Evolutionary conservation across 495 filamentous ascomycete species (phyloP).

Genomic region (Aspergillus ostianus): DNA sequence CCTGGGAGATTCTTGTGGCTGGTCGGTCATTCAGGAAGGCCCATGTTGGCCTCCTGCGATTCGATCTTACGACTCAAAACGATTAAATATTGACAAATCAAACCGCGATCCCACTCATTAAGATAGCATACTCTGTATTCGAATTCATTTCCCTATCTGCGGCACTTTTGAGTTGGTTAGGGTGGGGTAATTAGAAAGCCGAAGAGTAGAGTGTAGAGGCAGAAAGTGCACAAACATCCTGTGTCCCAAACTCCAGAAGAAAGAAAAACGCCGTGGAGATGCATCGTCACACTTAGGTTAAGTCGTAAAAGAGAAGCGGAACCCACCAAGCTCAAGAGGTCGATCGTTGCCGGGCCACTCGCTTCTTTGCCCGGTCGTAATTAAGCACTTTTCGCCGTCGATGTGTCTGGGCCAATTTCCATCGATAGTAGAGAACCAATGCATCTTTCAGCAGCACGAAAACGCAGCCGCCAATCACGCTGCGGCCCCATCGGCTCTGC

Average conservation of each 20-base stretch:
- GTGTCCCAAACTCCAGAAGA: background rate
- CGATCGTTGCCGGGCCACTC: conserved; percentile 1
- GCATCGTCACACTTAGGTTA: background rate
- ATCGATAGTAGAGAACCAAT: conserved; percentile 70
- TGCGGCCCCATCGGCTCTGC: conserved; percentile 75
- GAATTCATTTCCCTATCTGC: background rate
- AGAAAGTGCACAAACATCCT: background rate
- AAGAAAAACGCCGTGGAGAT: background rate
- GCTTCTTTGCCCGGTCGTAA: conserved; percentile 51
- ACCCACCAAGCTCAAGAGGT: background rate
- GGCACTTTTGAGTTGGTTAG: background rate
- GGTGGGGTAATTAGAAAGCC: background rate
- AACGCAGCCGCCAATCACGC: conserved; percentile 74
- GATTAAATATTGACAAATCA: too few species aligned
- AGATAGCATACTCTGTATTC: background rate
- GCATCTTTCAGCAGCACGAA: conserved; percentile 78
- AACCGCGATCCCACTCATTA: background rate
- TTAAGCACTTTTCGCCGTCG: conserved; percentile 65
- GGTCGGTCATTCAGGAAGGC: too few species aligned
- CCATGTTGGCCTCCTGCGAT: too few species aligned
- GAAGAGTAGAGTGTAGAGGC: background rate
- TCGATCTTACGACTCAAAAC: too few species aligned
- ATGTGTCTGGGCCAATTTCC: conserved; percentile 68
- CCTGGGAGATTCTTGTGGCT: too few species aligned
- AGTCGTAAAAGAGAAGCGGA: background rate